These are phyloP conservation scores for Solanum bulbocastanum DNA, from an alignment of 257 asterid species.

Conservation along the genomic window DNA sequence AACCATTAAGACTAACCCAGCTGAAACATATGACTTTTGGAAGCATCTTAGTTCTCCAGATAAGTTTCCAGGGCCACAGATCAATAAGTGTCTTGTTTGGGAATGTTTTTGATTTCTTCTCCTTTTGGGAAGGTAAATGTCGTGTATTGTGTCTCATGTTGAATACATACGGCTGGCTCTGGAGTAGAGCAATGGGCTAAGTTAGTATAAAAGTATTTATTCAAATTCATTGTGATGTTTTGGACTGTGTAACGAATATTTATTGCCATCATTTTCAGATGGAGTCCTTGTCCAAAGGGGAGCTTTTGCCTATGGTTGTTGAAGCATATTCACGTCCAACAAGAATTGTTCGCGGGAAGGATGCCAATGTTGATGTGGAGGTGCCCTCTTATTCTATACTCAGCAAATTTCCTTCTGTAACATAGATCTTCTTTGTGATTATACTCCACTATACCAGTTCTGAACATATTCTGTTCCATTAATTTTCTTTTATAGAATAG, in stretches of 20 bases:
- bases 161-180: background rate
- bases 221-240: background rate
- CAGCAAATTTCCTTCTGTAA: background rate
- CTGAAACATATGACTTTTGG: too few relatives aligned
- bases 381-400: conserved; percentile 22
- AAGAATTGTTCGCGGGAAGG: conserved; percentile 90
- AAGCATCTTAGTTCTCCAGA: too few relatives aligned
- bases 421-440: background rate
- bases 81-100: too few relatives aligned
- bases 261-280: conserved; percentile 31
- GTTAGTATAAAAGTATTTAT: background rate
- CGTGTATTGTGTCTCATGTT: background rate
- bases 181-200: background rate
- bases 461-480: background rate
- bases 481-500: background rate
- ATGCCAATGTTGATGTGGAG: conserved; percentile 46
- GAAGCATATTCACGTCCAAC: conserved; percentile 99
- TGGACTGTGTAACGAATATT: background rate
- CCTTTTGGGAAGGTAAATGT: background rate
- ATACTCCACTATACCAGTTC: background rate
- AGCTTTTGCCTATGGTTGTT: conserved; percentile 54
- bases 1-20: too few relatives aligned
- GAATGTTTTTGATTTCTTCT: background rate
- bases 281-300: conserved; percentile 64
- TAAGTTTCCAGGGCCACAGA: too few relatives aligned